phyloP scores from a whole-genome alignment of 345 rosid species.

The Hibiscus mutabilis region DNA sequence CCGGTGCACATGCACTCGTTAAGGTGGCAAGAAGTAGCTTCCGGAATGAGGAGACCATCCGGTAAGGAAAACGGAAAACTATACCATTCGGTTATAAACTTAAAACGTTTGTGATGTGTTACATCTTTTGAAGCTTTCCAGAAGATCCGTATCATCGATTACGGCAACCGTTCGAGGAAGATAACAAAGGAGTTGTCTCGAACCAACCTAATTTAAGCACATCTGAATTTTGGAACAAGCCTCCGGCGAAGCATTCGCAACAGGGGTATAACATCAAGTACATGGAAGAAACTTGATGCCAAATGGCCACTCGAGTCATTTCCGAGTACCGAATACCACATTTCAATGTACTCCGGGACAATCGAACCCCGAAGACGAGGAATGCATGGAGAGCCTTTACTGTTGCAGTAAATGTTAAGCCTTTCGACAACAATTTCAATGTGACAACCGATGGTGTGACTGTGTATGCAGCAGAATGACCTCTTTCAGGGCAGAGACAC shows the following conservation, averaged over 20 bases:
- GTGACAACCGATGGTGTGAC: too few relatives aligned
- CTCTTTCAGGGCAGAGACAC: too few relatives aligned
- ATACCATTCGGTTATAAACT: not conserved
- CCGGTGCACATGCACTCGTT: constrained; percentile 40
- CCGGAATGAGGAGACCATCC: constrained; percentile 38
- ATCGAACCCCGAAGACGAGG: too few relatives aligned
- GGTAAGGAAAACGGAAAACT: constrained; percentile 40
- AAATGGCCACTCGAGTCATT: constrained; percentile 17
- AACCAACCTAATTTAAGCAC: constrained; percentile 35
- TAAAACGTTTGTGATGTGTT: not conserved
- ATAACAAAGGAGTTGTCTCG: constrained; percentile 24
- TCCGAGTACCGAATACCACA: constrained; percentile 28
- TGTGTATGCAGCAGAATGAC: too few relatives aligned
- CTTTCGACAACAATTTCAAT: too few relatives aligned
- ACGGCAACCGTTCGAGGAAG: constrained; percentile 67
- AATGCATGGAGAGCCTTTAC: too few relatives aligned
- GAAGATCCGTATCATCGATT: constrained; percentile 55
- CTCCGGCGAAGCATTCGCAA: constrained; percentile 49
- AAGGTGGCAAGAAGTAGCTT: constrained; percentile 54
- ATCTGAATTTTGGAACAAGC: constrained; percentile 65
- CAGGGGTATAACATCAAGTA: constrained; percentile 44
- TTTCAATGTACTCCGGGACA: too few relatives aligned
- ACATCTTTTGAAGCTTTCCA: constrained; percentile 47
- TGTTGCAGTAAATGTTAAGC: too few relatives aligned
- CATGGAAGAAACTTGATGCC: too few relatives aligned